phyloP scores from a whole-genome alignment of 805 yeast genomes.

The Candida glaebosa region DNA sequence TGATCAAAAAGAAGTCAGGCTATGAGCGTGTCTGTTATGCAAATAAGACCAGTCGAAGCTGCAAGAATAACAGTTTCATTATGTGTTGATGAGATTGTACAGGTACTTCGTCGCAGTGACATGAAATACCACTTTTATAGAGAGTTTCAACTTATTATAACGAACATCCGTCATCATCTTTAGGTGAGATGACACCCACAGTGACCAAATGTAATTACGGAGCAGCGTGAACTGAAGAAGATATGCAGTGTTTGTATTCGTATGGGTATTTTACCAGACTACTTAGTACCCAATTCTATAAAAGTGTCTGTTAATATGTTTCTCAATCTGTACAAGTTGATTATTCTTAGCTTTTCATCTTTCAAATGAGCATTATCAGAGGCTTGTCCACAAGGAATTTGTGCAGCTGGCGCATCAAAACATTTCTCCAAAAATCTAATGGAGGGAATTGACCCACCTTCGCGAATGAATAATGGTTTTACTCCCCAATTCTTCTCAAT shows the following conservation, averaged over 20 bases:
- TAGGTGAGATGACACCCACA: too few species aligned
- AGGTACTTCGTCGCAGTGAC: too few species aligned
- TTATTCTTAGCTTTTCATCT: slow-evolving; percentile 78
- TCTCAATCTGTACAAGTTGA: slow-evolving; percentile 73
- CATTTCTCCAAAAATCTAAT: slow-evolving; percentile 78
- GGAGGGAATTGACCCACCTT: slow-evolving; percentile 96
- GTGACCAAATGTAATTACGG: too few species aligned
- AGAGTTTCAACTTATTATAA: too few species aligned
- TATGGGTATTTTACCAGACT: background rate
- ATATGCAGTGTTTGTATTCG: background rate
- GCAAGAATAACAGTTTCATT: slow-evolving; percentile 12
- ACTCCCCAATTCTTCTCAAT: slow-evolving; percentile 67
- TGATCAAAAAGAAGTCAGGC: slow-evolving; percentile 11
- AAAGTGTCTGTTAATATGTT: slow-evolving; percentile 56
- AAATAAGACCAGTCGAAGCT: slow-evolving; percentile 14
- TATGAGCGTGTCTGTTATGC: slow-evolving; percentile 23
- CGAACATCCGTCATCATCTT: too few species aligned
- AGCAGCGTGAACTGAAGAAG: background rate
- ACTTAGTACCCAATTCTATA: slow-evolving; percentile 29
- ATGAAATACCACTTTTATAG: too few species aligned
- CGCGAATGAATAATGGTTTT: slow-evolving; percentile 84
- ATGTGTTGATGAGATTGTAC: background rate
- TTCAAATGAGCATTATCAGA: slow-evolving; percentile 92
- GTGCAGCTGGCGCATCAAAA: slow-evolving; percentile 87
- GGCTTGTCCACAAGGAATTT: slow-evolving; percentile 94